Evolutionary conservation across 768 basidiomycete genomes (phyloP).

Genomic region (Exidia glandulosa): DNA sequence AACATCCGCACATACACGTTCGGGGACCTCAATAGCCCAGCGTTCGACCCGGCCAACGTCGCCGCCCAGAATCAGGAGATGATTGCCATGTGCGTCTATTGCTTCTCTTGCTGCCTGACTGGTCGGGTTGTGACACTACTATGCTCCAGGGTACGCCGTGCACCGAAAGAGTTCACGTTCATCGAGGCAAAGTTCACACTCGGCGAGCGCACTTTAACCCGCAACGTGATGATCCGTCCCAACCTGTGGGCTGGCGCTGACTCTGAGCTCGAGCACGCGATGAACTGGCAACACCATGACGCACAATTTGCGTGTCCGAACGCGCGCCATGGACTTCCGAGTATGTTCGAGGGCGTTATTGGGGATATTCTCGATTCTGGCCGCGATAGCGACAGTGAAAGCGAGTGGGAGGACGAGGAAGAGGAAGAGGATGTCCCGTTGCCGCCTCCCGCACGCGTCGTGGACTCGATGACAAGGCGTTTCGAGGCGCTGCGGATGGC

Average conservation of each 20-base stretch:
- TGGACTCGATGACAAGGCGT: too few species aligned
- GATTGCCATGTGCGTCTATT: neutral
- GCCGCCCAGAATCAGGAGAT: neutral
- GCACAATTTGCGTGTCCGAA: neutral
- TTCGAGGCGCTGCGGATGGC: too few species aligned
- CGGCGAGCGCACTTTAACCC: too few species aligned
- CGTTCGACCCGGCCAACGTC: neutral
- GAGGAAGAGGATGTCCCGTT: neutral
- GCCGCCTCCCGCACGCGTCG: too few species aligned
- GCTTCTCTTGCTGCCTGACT: neutral
- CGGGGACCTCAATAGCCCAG: neutral
- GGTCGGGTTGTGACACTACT: neutral
- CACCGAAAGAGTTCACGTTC: neutral
- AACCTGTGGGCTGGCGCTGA: neutral
- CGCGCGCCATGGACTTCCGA: neutral
- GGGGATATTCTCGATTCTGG: neutral
- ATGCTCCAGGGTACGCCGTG: neutral
- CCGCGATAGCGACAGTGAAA: neutral
- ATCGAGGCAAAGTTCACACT: neutral
- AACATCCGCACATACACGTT: neutral
- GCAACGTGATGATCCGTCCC: neutral
- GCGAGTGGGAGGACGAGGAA: neutral
- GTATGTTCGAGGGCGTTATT: neutral
- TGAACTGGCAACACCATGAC: neutral
- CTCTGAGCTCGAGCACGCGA: neutral